These are phyloP conservation scores for Schizothecium vesticola DNA, from an alignment of 495 filamentous ascomycete genomes.

Conservation along the genomic window DNA sequence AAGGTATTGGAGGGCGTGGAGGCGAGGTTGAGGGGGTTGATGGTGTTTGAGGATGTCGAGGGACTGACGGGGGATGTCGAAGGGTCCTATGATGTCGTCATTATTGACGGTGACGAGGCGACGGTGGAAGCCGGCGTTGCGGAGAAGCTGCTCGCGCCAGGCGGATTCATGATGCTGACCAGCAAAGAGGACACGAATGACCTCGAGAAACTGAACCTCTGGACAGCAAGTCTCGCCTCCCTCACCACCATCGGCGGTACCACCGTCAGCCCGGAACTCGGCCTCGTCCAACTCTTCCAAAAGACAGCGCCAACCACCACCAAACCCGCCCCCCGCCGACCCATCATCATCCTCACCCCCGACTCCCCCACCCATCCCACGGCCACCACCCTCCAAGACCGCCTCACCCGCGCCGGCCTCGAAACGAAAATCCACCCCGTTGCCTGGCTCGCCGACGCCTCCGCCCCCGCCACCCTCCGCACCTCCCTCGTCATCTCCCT, in stretches of 20 bases:
- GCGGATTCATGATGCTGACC: not conserved
- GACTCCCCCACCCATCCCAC: not conserved
- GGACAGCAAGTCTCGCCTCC: not conserved
- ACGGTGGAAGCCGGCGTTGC: not conserved
- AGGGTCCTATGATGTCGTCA: conserved; percentile 1
- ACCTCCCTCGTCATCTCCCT: conserved; percentile 20
- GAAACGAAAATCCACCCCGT: not conserved
- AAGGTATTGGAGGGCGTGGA: not conserved
- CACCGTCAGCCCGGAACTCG: not conserved
- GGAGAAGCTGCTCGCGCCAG: conserved; percentile 1
- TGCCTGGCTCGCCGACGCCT: not conserved
- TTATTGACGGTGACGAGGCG: not conserved
- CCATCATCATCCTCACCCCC: conserved; percentile 9
- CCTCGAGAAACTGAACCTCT: not conserved
- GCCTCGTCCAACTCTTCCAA: not conserved
- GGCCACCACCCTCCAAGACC: not conserved
- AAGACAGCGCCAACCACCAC: not conserved
- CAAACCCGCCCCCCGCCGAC: not conserved
- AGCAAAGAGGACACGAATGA: not conserved
- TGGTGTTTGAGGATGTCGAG: not conserved
- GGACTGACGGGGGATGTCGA: not conserved
- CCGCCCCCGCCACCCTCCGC: not conserved
- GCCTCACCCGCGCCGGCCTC: not conserved
- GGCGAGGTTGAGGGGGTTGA: not conserved
- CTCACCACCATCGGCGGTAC: not conserved